Evolutionary conservation across 208 protist species (phyloP).

Genomic region (Tritrichomonas foetus): DNA sequence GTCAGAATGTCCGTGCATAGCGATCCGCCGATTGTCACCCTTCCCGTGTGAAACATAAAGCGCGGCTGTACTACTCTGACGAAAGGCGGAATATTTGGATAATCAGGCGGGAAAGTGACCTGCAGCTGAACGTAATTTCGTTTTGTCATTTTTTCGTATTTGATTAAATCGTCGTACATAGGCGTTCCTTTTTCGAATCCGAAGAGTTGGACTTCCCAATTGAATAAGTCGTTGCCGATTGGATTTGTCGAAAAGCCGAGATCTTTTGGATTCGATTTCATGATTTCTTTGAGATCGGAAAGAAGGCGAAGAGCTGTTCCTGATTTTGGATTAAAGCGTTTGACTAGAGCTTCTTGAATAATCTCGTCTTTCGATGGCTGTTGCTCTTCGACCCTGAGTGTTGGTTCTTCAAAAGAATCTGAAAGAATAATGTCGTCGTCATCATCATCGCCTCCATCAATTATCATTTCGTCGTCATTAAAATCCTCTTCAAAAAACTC

Average conservation of each 20-base stretch:
- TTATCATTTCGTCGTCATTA: no score
- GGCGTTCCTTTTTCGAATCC: background rate
- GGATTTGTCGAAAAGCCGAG: background rate
- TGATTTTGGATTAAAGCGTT: no score
- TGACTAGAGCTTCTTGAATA: no score
- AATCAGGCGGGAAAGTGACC: conserved; percentile 40
- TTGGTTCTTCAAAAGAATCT: no score
- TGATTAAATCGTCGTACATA: background rate
- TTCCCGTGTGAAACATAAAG: conserved; percentile 25
- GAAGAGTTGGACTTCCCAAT: background rate
- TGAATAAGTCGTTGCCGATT: background rate
- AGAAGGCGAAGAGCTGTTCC: no score
- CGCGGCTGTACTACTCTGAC: conserved; percentile 21
- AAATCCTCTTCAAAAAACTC: no score
- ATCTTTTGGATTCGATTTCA: background rate
- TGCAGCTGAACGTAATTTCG: background rate
- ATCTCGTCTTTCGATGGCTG: no score
- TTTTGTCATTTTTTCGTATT: background rate
- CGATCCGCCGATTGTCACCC: conserved; percentile 43
- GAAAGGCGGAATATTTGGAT: conserved; percentile 43
- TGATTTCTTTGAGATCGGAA: background rate
- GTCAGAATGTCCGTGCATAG: conserved; percentile 42
- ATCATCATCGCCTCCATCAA: no score
- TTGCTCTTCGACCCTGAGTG: no score
- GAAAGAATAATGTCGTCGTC: no score